Evolutionary conservation across 345 rosid species (phyloP).

Genomic region (Cochlearia excelsa): DNA sequence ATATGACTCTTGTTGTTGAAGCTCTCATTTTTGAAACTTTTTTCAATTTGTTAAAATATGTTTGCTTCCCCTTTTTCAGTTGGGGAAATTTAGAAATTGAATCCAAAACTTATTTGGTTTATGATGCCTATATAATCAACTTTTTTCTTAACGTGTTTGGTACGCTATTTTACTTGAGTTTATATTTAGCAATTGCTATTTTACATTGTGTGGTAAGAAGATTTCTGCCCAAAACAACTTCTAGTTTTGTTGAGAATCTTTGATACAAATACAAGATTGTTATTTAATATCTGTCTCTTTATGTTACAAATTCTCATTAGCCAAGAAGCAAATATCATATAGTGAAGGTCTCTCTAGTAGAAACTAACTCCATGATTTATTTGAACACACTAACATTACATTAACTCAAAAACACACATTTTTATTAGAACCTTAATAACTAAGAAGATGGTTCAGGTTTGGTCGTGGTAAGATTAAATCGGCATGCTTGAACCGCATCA

Average conservation of each 20-base stretch:
- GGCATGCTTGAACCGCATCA: slow-evolving; percentile 58
- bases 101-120: slow-evolving; percentile 27
- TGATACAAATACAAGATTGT: no score
- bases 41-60: no score
- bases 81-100: slow-evolving; percentile 21
- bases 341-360: no score
- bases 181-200: slow-evolving; percentile 33
- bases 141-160: slow-evolving; percentile 15
- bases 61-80: slow-evolving; percentile 20
- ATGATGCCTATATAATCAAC: slow-evolving; percentile 25
- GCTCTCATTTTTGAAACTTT: slow-evolving; percentile 22
- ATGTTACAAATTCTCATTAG: no score
- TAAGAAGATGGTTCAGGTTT: slow-evolving; percentile 5
- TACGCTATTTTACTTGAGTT: slow-evolving; percentile 21
- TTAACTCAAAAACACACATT: no score
- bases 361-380: no score
- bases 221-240: slow-evolving; percentile 7
- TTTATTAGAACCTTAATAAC: no score
- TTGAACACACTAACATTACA: no score
- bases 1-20: slow-evolving; percentile 35
- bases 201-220: slow-evolving; percentile 32
- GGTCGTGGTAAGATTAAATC: slow-evolving; percentile 36
- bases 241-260: no score
- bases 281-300: no score
- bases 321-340: no score